Base-by-base conservation (phyloP, 139 green algal species). In the Deuterostichococcus epilithicus region DNA sequence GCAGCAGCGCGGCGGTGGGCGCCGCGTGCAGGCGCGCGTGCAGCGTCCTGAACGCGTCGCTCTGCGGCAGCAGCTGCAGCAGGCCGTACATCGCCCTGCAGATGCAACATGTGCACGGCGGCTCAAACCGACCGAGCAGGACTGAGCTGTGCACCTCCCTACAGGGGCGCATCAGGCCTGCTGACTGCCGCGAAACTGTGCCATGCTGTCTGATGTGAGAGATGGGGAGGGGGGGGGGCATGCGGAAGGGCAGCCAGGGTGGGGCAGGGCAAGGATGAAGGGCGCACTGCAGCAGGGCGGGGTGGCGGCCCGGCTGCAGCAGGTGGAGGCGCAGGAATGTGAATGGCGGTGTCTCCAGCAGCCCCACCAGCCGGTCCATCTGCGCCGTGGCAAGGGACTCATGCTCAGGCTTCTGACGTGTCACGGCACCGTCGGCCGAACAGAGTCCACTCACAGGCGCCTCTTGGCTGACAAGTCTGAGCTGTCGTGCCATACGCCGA, bases 11-110 rank as follows among this genome's bases (percentile, higher is more conserved):
- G 60, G 87, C 59, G 20, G 82, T 88, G 26, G 89, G 74, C 37
- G 78, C 59, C 8, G 36, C 70, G 65, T 85, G 68, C 76, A 97
- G 79, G n/a, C 93, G 79, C 3, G 87, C 86, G 59, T 88, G 84
- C 58, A 97, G 85, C 52, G 86, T 91, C 35, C 88, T 84, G 81
- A 97, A 98, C 0, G 95, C 95, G 36, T 93, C 90, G 36, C 88
- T 92, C 85, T 99, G 95, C 22, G 95, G 95, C 47, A 99, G 87
- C 74, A 99, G 88, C 90, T 95, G 94, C n/a, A 99, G 89, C 71
- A 99, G 81, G 6, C 86, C 90, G 81, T 97, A 94, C 79, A 97
- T 79, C 3, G 89, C 85, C 3, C 87, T 83, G 68, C 28, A 38
- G 59, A 8, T 52, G 42, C 15, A 68, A 22, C 4, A 8, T n/a